Evolutionary conservation across 1,139 yeast genomes (phyloP).

Genomic region (Kodamaea fungicola): DNA sequence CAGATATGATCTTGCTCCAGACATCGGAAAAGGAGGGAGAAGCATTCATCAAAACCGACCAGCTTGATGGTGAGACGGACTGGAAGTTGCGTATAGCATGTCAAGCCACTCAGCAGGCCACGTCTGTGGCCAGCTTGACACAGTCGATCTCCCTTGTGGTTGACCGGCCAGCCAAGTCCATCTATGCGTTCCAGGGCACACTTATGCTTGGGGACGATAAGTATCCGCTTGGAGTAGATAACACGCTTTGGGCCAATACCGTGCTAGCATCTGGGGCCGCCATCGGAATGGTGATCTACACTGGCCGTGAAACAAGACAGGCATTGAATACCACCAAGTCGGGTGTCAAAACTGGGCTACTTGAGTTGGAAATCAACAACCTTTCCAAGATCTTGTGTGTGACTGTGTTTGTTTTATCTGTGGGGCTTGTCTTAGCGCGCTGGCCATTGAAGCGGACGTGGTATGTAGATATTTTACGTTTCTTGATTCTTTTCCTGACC

Average conservation of each 20-base stretch:
- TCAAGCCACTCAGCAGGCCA: conserved; percentile 60
- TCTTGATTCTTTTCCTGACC: conserved; percentile 85
- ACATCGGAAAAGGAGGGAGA: conserved; percentile 84
- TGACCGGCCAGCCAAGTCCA: conserved; percentile 76
- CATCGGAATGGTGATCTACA: conserved; percentile 81
- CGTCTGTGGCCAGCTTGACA: conserved; percentile 34
- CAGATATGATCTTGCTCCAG: conserved; percentile 82
- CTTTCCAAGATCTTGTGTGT: conserved; percentile 85
- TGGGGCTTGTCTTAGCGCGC: conserved; percentile 72
- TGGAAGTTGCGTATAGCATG: conserved; percentile 90
- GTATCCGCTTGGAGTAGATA: conserved; percentile 77
- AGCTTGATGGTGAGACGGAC: conserved; percentile 97
- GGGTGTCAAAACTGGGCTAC: conserved; percentile 85
- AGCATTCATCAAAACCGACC: conserved; percentile 93
- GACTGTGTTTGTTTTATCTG: conserved; percentile 76
- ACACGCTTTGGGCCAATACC: conserved; percentile 97
- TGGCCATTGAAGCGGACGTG: conserved; percentile 60
- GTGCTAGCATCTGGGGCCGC: conserved; percentile 93
- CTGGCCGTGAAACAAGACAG: conserved; percentile 92
- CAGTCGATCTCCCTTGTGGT: conserved; percentile 55
- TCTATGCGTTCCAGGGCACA: conserved; percentile 78
- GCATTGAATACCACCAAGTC: conserved; percentile 87
- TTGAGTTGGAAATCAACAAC: conserved; percentile 87
- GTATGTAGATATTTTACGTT: conserved; percentile 89
- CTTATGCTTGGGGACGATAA: conserved; percentile 49